These are phyloP conservation scores for Corchorus olitorius DNA, from an alignment of 345 rosid species.

Conservation along the genomic window DNA sequence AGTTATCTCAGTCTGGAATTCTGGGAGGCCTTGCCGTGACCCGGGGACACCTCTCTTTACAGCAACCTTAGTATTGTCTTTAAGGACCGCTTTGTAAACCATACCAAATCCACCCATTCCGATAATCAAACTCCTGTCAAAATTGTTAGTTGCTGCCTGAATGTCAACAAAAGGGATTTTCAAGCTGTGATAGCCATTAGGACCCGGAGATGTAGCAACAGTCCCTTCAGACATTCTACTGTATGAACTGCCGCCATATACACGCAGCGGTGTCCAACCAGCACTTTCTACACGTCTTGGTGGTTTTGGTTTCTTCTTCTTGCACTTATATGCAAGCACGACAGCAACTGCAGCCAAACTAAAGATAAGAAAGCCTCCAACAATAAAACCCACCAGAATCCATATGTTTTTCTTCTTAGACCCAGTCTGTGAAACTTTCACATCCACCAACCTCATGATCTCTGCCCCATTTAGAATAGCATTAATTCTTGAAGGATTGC, in stretches of 20 bases:
- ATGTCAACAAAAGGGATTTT: constrained; percentile 77
- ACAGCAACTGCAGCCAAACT: constrained; percentile 36
- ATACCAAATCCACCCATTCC: constrained; percentile 96
- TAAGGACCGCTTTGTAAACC: constrained; percentile 85
- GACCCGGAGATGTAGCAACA: constrained; percentile 53
- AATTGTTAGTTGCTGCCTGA: constrained; percentile 71
- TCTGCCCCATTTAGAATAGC: constrained; percentile 90
- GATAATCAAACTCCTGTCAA: constrained; percentile 64
- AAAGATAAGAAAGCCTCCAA: constrained; percentile 60
- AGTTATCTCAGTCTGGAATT: constrained; percentile 86
- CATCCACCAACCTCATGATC: constrained; percentile 71
- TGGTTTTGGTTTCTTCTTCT: constrained; percentile 43
- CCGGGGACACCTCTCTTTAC: constrained; percentile 91
- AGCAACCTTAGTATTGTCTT: constrained; percentile 77
- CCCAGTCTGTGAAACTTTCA: constrained; percentile 26
- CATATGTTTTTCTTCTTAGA: constrained; percentile 47
- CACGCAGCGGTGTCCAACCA: constrained; percentile 82
- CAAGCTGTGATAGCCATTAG: constrained; percentile 63
- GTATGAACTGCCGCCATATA: constrained; percentile 65
- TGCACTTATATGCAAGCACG: constrained; percentile 44
- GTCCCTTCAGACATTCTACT: constrained; percentile 81
- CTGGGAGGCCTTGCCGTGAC: constrained; percentile 94
- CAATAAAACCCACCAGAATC: constrained; percentile 55
- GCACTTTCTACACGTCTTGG: constrained; percentile 59
- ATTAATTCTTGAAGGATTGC: constrained; percentile 52